These are phyloP conservation scores for Neurospora hispaniola DNA, from an alignment of 495 filamentous ascomycete genomes.

Conservation along the genomic window DNA sequence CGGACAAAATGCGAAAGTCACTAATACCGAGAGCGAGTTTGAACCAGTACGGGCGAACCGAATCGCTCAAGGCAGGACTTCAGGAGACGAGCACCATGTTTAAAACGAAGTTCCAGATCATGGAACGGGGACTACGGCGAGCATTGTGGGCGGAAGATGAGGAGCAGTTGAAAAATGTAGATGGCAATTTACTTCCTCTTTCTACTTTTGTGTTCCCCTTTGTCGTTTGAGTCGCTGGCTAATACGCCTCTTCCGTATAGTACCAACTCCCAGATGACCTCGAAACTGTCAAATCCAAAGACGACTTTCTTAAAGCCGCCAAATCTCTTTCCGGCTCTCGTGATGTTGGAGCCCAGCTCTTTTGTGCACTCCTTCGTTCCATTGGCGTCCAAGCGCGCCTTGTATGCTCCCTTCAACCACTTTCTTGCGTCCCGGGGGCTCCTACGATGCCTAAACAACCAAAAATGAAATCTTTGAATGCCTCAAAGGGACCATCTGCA, in stretches of 20 bases:
- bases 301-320: slow-evolving; percentile 63
- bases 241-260: slow-evolving; percentile 19
- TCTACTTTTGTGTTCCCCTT: not conserved
- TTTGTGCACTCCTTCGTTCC: slow-evolving; percentile 73
- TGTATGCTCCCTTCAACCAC: slow-evolving; percentile 81
- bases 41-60: slow-evolving; percentile 59
- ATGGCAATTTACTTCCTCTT: slow-evolving; percentile 7
- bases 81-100: slow-evolving; percentile 59
- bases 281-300: slow-evolving; percentile 43
- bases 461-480: slow-evolving; percentile 16
- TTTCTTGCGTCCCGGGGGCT: slow-evolving; percentile 56
- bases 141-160: slow-evolving; percentile 62
- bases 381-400: slow-evolving; percentile 74
- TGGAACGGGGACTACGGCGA: slow-evolving; percentile 55
- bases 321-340: slow-evolving; percentile 60
- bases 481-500: slow-evolving; percentile 7
- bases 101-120: slow-evolving; percentile 54
- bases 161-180: slow-evolving; percentile 46
- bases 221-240: slow-evolving; percentile 5
- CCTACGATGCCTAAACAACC: slow-evolving; percentile 38
- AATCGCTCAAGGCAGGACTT: slow-evolving; percentile 69
- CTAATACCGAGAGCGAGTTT: slow-evolving; percentile 53
- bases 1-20: slow-evolving; percentile 46
- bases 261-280: slow-evolving; percentile 43
- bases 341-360: slow-evolving; percentile 82